Base-by-base conservation (phyloP, 116 monocot genomes). In the Papilionanthe hybrid region DNA sequence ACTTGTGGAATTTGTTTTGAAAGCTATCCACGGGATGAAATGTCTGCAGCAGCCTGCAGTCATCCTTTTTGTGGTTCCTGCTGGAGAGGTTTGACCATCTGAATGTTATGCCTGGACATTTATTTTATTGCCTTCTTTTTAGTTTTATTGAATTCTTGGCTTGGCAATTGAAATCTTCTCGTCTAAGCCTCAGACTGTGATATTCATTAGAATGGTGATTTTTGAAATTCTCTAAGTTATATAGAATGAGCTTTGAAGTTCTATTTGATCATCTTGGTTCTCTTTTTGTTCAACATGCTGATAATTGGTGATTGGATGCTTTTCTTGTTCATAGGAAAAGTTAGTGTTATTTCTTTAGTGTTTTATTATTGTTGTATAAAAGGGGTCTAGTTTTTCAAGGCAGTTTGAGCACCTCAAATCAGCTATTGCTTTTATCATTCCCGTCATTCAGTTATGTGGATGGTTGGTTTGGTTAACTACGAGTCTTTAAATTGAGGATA, bases 1-100 rank as follows among this genome's bases (percentile, higher is more conserved):
- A 86, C 88, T 41, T 91, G 91, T 84, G 88, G 86, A 75, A 91
- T 91, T 60, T 88, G 89, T 78, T 89, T 89, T 13, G 89, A 89
- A 47, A 86, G 67, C 77, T 91, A 86, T 81, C 88, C 82, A 17
- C 79, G 81, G 74, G 78, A 72, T 37, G 77, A 63, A 27, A 88
- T 88, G 84, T 82, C 75, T 56, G 77, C 88, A 50, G 84, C 88
- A 79, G 84, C 91, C 44, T 91, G 91, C 72, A 84, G 88, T 19
- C 91, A 91, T 86, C 88, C 84, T 22, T 91, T 91, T 78, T 91
- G 88, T 68, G 28, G 78, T 67, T 48, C 78, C n/a, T 91, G 88
- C 68, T 91, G 88, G 91, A 88, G 85, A 91, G 91, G 88, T 88
- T 80, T 78, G 78, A 29, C 49, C 43, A 73, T 43, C 9, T 44